Percentiles rank a stretch among this genome's conserved stretches.
phyloP scores from a whole-genome alignment of 2,329 filamentous ascomycete species.

The Seiridium unicorne region DNA sequence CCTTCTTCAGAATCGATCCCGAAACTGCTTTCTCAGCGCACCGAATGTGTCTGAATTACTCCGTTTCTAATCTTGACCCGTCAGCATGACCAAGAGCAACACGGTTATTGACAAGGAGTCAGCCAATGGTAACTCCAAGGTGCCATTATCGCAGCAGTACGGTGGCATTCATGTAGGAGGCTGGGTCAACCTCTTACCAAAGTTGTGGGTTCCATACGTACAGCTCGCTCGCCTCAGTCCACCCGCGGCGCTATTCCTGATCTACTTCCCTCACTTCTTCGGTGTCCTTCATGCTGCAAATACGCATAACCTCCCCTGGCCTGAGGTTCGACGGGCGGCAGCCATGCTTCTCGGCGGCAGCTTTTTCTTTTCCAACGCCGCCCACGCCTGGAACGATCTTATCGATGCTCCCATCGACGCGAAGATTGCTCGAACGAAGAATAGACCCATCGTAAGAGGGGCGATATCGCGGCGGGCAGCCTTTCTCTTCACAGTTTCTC shows the following conservation, averaged over 20 bases:
- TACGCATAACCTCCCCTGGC: not conserved
- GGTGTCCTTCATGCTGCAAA: constrained; percentile 18
- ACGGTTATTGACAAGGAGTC: no score
- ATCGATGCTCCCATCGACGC: constrained; percentile 31
- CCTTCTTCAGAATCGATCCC: no score
- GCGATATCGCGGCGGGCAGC: constrained; percentile 26
- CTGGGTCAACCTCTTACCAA: constrained; percentile 27
- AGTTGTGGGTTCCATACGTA: constrained; percentile 30
- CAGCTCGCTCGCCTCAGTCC: constrained; percentile 30
- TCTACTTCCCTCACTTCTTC: constrained; percentile 32
- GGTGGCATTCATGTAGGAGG: constrained; percentile 28
- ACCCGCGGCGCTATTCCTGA: constrained; percentile 27
- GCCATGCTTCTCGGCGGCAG: constrained; percentile 20
- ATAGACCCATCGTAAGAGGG: constrained; percentile 31
- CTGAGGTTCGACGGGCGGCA: constrained; percentile 15
- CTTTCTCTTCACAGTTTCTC: constrained; percentile 25
- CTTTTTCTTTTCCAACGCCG: constrained; percentile 32
- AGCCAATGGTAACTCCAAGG: not conserved
- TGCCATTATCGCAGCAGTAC: constrained; percentile 19
- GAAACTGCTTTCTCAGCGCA: no score
- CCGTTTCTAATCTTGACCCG: no score
- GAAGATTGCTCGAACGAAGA: constrained; percentile 26
- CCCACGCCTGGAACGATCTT: constrained; percentile 34
- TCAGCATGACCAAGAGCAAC: no score
- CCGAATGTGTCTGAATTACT: no score